Evolutionary conservation across 805 yeast genomes (phyloP).

Genomic region (Hanseniaspora mollemarum): DNA sequence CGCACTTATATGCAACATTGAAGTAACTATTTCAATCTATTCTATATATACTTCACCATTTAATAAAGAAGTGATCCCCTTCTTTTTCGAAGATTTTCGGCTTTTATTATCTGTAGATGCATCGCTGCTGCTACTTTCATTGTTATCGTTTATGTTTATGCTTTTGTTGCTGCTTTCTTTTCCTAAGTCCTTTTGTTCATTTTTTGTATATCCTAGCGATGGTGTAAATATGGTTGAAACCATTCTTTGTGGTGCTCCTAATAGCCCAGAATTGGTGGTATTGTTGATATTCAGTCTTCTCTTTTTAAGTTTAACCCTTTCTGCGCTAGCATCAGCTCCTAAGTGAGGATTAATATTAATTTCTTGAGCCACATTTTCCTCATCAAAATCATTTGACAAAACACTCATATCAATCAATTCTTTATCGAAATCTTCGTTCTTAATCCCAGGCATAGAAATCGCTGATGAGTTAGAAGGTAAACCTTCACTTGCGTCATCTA

Average conservation of each 20-base stretch:
- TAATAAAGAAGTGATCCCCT: conserved; percentile 2
- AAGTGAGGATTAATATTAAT: background rate
- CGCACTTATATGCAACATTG: no score
- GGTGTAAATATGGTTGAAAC: background rate
- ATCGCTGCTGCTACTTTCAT: background rate
- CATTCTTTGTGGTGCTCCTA: background rate
- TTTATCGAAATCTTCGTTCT: background rate
- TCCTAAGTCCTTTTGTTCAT: background rate
- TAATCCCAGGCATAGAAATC: no score
- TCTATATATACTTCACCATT: background rate
- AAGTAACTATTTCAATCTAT: no score
- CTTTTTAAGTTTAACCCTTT: background rate
- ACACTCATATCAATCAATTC: background rate
- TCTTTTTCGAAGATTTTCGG: background rate
- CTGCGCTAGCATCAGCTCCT: background rate
- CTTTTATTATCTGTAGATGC: background rate
- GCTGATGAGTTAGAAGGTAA: background rate
- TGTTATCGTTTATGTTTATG: background rate
- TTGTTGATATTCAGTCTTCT: background rate
- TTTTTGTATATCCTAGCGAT: background rate
- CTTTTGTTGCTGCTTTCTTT: background rate
- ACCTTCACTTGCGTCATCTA: background rate
- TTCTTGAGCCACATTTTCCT: background rate
- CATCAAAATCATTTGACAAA: background rate
- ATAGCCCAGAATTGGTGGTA: background rate